Base-by-base conservation (phyloP, 495 filamentous ascomycete genomes). In the Penicillium daleae region DNA sequence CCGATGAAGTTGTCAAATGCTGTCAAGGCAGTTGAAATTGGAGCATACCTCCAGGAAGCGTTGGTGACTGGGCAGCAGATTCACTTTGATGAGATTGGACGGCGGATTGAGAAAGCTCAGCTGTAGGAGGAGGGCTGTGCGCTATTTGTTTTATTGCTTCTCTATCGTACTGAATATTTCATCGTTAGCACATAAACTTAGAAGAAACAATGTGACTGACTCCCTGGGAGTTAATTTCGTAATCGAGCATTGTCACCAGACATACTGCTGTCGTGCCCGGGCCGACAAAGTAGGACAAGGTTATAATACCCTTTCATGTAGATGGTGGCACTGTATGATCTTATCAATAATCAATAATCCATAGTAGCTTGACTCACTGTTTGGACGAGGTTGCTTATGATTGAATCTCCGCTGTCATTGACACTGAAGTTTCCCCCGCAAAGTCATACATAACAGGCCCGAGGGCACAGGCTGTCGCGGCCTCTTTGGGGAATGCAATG, bases 11-110 rank as follows among this genome's bases (percentile, higher is more conserved):
- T 87, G 48, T 72, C 61, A 21, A 81, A 81, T 24, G 83, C 83
- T 42, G 80, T 87, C 33, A 75, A 84, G 71, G 83, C 86, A 7
- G 81, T 88, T 15, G 75, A 79, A 71, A 86, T 88, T 71, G 86
- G 81, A 6, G 72, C 76, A 54, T 84, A 83, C 57, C 71, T 87
- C 56, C 83, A 86, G 68, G 85, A 88, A 66, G 78, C 76, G 24
- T 67, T 88, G 67, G 74, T 73, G 19, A 76, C 68, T n/a, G 83
- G 84, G 54, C 76, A 77, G 72, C 85, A 86, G 78, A 80, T 88
- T 51, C 78, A 66, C 50, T 87, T 87, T 56, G 73, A 74, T 52
- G 69, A 76, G 51, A 80, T 76, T 32, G 83, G 72, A 19, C 81
- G 64, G 56, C 81, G 85, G 68, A 81, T 71, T 32, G 66, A 71